These are phyloP conservation scores for Candida tammaniensis DNA, from an alignment of 805 yeast species.

Conservation along the genomic window DNA sequence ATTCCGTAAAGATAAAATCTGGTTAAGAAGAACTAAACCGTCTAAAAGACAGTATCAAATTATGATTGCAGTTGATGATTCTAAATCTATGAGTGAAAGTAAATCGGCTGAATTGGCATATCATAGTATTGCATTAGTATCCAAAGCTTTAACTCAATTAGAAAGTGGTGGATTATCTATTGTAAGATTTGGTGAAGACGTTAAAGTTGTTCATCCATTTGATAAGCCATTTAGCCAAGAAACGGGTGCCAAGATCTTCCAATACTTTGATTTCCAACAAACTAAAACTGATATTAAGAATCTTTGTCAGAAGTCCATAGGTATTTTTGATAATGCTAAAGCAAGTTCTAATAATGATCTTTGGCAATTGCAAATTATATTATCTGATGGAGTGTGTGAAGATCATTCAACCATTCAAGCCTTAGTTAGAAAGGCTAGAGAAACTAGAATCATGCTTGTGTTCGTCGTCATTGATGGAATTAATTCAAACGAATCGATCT, in stretches of 20 bases:
- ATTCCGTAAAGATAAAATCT: constrained; percentile 94
- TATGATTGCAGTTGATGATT: constrained; percentile 96
- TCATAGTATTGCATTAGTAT: constrained; percentile 89
- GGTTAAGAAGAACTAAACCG: constrained; percentile 97
- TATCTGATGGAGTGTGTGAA: constrained; percentile 97
- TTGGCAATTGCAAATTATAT: constrained; percentile 91
- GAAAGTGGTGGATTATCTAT: constrained; percentile 93
- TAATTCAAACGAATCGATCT: constrained; percentile 75
- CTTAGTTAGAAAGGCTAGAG: constrained; percentile 87
- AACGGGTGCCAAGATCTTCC: constrained; percentile 80
- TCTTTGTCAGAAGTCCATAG: constrained; percentile 69
- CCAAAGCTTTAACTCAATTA: constrained; percentile 88
- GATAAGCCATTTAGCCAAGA: constrained; percentile 76
- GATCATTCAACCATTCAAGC: constrained; percentile 82
- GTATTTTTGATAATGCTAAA: constrained; percentile 63
- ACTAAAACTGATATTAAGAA: constrained; percentile 78
- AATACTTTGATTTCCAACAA: constrained; percentile 88
- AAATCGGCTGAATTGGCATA: constrained; percentile 87
- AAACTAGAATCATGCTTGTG: constrained; percentile 89
- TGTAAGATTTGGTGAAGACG: constrained; percentile 84
- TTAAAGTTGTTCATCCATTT: constrained; percentile 85
- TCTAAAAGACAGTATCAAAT: constrained; percentile 96
- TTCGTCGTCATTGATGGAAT: constrained; percentile 93
- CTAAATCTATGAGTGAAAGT: constrained; percentile 95
- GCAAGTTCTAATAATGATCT: constrained; percentile 52